phyloP scores from a whole-genome alignment of 495 filamentous ascomycete species.

The Neurospora sp. region DNA sequence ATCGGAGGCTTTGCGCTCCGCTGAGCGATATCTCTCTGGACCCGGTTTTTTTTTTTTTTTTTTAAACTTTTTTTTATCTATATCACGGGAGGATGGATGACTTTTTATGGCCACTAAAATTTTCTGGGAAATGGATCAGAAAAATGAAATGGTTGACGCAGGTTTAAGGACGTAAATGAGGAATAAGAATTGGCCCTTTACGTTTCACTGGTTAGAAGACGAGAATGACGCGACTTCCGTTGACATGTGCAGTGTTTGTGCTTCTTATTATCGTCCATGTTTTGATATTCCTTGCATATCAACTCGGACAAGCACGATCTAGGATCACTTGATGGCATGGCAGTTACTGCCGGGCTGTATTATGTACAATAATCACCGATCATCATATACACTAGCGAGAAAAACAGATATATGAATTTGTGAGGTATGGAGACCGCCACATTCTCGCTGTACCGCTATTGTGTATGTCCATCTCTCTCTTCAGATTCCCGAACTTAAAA shows the following conservation, averaged over 20 bases:
- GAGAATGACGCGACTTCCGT: not conserved
- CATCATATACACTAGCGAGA: not conserved
- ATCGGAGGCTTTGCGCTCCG: not conserved
- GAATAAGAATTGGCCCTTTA: not conserved
- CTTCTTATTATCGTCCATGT: not conserved
- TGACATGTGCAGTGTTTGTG: not conserved
- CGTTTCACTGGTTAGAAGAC: not conserved
- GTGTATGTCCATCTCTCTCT: not conserved
- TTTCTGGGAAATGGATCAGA: not conserved
- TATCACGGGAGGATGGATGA: not conserved
- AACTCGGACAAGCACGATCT: not conserved
- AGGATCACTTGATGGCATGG: not conserved
- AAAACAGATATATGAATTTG: not conserved
- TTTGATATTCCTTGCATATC: not conserved
- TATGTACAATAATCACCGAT: not conserved
- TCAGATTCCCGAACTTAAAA: not conserved
- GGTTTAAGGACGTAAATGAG: not conserved
- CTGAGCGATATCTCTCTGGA: not conserved
- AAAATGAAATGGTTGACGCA: not conserved
- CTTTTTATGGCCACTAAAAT: not conserved
- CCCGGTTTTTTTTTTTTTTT: not conserved
- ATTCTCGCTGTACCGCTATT: not conserved
- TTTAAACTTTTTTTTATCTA: not conserved
- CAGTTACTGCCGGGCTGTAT: not conserved
- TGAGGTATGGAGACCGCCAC: not conserved